These are phyloP conservation scores for Eimeria acervulina DNA, from an alignment of 169 alveolate genomes.

Conservation along the genomic window DNA sequence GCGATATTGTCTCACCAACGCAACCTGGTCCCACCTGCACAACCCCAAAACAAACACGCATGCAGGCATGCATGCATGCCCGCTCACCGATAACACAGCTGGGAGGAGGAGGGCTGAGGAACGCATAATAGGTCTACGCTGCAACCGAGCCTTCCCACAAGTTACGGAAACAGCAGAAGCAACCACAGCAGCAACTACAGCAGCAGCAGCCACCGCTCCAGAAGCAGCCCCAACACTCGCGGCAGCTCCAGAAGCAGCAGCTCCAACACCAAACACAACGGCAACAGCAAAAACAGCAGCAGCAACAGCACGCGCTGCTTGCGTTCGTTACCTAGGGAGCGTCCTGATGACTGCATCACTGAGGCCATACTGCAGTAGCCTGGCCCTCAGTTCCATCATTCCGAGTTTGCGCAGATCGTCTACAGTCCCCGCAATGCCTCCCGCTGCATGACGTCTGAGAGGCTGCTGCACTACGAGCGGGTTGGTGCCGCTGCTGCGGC, in stretches of 20 bases:
- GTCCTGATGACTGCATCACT: slow-evolving; percentile 91
- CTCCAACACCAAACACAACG: neutral
- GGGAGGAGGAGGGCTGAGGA: neutral
- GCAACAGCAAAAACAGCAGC: neutral
- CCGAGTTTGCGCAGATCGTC: slow-evolving; percentile 93
- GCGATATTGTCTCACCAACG: slow-evolving; percentile 91
- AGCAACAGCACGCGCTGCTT: neutral
- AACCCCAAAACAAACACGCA: neutral
- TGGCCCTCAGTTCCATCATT: slow-evolving; percentile 91
- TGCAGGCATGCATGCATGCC: neutral
- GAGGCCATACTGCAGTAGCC: slow-evolving; percentile 92
- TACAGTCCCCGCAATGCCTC: slow-evolving; percentile 85
- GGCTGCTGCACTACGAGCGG: slow-evolving; percentile 73
- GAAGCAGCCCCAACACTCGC: no score
- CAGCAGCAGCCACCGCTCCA: slow-evolving; percentile 4
- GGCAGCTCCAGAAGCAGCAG: neutral
- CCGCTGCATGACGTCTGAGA: slow-evolving; percentile 83
- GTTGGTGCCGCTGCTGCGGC: slow-evolving; percentile 76
- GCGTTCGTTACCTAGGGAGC: slow-evolving; percentile 85
- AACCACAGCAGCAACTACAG: neutral
- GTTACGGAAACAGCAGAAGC: neutral
- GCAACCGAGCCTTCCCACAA: no score
- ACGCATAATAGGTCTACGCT: neutral
- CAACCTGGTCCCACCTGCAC: slow-evolving; percentile 93
- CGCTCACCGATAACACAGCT: neutral